These are phyloP conservation scores for Chloromonas sp. DNA, from an alignment of 163 green algal genomes.

Conservation along the genomic window DNA sequence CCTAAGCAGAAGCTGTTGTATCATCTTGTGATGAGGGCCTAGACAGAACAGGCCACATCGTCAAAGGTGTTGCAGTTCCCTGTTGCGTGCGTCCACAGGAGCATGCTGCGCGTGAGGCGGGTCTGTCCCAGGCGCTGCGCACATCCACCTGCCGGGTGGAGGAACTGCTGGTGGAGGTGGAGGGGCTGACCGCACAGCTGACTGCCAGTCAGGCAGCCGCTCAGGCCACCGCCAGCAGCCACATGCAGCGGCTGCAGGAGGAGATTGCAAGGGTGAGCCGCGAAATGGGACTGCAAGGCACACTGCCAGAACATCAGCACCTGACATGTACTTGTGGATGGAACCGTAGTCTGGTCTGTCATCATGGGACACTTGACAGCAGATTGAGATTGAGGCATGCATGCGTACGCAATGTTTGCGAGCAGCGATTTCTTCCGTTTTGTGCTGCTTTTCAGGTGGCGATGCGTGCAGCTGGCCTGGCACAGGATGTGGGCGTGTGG, in stretches of 20 bases:
- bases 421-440: background rate
- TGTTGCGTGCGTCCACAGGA: slow-evolving; percentile 11
- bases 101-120: slow-evolving; percentile 7
- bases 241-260: background rate
- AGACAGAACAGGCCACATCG: no score
- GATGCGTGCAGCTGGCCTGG: background rate
- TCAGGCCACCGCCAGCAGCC: background rate
- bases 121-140: slow-evolving; percentile 14
- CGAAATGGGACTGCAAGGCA: no score
- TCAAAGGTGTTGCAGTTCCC: no score
- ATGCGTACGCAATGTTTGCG: no score
- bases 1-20: no score
- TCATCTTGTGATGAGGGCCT: no score
- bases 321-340: no score
- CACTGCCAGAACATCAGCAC: no score
- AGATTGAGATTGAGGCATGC: no score
- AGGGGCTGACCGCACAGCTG: background rate
- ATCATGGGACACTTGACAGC: no score
- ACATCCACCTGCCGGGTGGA: slow-evolving; percentile 23
- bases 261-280: background rate
- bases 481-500: background rate
- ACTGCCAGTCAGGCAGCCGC: background rate
- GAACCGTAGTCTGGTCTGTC: no score
- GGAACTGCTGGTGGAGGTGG: slow-evolving; percentile 22
- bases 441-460: background rate